Evolutionary conservation across 352 stramenopile species (phyloP).

Genomic region (Pythium oligandrum): DNA sequence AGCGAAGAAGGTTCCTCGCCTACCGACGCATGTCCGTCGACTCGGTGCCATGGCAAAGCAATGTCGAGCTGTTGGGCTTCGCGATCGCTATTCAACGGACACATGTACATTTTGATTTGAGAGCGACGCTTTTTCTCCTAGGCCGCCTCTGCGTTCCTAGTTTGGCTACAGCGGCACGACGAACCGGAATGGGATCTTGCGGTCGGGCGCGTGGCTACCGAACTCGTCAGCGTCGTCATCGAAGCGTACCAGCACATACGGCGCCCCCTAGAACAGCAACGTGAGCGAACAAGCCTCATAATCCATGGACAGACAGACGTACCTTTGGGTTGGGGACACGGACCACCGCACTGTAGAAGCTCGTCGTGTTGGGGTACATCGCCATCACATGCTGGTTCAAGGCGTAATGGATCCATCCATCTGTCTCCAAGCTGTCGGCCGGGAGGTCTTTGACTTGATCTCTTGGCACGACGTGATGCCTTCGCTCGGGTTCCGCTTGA

Average conservation of each 20-base stretch:
- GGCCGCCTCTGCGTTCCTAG: neutral
- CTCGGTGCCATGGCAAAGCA: neutral
- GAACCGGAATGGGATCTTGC: constrained; percentile 93
- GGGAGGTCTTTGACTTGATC: constrained; percentile 88
- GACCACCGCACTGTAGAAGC: constrained; percentile 94
- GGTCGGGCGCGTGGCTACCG: constrained; percentile 82
- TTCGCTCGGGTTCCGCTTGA: constrained; percentile 12
- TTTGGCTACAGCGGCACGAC: constrained; percentile 66
- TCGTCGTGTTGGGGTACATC: constrained; percentile 97
- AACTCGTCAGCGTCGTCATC: constrained; percentile 95
- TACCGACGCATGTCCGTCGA: neutral
- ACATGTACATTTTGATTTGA: neutral
- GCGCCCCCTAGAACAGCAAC: constrained; percentile 36
- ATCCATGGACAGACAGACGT: neutral
- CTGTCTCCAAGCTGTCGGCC: constrained; percentile 50
- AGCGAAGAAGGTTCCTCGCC: too few species aligned
- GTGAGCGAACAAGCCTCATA: constrained; percentile 7
- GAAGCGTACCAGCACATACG: constrained; percentile 96
- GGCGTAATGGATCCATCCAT: constrained; percentile 76
- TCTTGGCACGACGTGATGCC: constrained; percentile 69
- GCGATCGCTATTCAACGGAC: neutral
- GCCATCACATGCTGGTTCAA: constrained; percentile 94
- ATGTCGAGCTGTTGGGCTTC: neutral
- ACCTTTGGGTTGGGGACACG: constrained; percentile 86
- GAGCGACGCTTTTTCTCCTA: too few species aligned